phyloP scores from a whole-genome alignment of 371 early-diverging fungal genomes.

The Mucor plumbeus region DNA sequence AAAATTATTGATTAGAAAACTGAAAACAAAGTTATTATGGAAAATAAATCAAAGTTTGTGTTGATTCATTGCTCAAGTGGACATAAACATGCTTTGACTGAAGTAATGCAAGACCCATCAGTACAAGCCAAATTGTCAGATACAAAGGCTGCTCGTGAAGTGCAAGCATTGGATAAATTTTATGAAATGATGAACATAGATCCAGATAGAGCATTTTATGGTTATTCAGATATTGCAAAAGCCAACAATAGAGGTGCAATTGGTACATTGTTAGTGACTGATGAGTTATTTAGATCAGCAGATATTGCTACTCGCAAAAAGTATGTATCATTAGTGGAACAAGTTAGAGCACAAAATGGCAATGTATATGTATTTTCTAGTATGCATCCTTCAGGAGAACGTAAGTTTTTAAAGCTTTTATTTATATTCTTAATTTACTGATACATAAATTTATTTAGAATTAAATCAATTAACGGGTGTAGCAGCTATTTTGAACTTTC shows the following conservation, averaged over 20 bases:
- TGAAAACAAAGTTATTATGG: constrained; percentile 81
- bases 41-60: constrained; percentile 87
- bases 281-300: constrained; percentile 88
- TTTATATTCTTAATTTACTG: neutral
- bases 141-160: constrained; percentile 92
- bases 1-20: constrained; percentile 54
- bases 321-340: constrained; percentile 87
- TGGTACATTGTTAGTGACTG: constrained; percentile 86
- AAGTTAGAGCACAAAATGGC: constrained; percentile 79
- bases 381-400: constrained; percentile 93
- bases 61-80: constrained; percentile 93
- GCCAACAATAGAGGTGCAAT: constrained; percentile 90
- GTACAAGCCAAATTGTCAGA: constrained; percentile 84
- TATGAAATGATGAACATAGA: constrained; percentile 89
- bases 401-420: constrained; percentile 45
- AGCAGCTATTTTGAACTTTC: constrained; percentile 91
- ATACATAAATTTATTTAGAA: constrained; percentile 48
- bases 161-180: constrained; percentile 81
- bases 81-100: constrained; percentile 92
- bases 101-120: constrained; percentile 89
- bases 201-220: constrained; percentile 93
- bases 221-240: constrained; percentile 79
- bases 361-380: constrained; percentile 89
- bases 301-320: constrained; percentile 83
- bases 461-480: constrained; percentile 92